Conservation (phyloP, 306 rosid species). For the Coriaria nepalensis region DNA sequence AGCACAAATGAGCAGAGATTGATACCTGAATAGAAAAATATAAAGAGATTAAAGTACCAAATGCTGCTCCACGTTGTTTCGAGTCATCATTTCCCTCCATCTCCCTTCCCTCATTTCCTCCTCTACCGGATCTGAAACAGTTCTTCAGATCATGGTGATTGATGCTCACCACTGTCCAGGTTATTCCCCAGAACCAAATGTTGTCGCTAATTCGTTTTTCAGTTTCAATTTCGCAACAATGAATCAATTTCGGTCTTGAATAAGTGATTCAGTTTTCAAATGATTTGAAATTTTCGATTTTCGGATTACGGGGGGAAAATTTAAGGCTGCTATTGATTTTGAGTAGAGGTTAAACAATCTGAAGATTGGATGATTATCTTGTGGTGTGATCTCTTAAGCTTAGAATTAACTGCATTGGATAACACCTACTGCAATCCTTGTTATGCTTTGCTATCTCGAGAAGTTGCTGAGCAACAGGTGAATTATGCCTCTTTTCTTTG, state of each 20-base stretch:
- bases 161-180: constrained; percentile 74
- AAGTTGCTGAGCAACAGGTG: constrained; percentile 47
- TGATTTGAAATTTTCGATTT: neutral
- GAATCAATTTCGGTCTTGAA: constrained; percentile 17
- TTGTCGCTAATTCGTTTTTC: neutral
- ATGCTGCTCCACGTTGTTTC: too few species aligned
- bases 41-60: too few species aligned
- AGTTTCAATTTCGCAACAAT: constrained; percentile 5
- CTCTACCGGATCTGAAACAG: constrained; percentile 16
- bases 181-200: neutral
- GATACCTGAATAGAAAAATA: too few species aligned
- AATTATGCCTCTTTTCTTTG: neutral
- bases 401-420: constrained; percentile 18
- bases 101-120: constrained; percentile 35
- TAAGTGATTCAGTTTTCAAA: neutral
- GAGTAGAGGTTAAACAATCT: neutral
- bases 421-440: constrained; percentile 65
- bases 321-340: too few species aligned
- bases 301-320: neutral
- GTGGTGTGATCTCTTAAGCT: neutral
- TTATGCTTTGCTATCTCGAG: constrained; percentile 45
- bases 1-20: too few species aligned
- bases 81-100: constrained; percentile 30
- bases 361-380: neutral
- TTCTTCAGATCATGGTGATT: constrained; percentile 31